These are phyloP conservation scores for Hygrophila difformis DNA, from an alignment of 257 asterid species.

Conservation along the genomic window DNA sequence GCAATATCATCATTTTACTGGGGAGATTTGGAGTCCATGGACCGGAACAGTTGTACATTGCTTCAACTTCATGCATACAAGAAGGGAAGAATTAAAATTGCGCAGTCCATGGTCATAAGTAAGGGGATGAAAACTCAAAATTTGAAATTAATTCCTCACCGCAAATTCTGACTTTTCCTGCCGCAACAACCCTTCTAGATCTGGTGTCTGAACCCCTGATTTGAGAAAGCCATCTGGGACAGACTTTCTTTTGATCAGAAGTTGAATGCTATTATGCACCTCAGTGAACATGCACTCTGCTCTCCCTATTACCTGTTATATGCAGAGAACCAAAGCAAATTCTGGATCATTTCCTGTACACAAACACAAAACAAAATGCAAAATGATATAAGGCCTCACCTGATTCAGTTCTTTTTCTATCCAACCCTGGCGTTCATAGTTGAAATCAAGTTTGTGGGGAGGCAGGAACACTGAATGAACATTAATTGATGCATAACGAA, in stretches of 20 bases:
- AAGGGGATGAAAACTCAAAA: constrained; percentile 13
- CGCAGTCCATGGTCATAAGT: background rate
- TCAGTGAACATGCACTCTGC: constrained; percentile 86
- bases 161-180: constrained; percentile 79
- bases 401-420: constrained; percentile 57
- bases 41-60: background rate
- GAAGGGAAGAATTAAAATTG: background rate
- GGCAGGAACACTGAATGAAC: constrained; percentile 91
- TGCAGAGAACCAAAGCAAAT: constrained; percentile 12
- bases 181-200: constrained; percentile 63
- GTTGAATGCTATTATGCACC: constrained; percentile 51
- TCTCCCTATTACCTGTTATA: constrained; percentile 55
- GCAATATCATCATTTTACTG: constrained; percentile 4
- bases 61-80: constrained; percentile 10
- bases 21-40: background rate
- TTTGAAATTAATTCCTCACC: constrained; percentile 33
- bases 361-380: constrained; percentile 9
- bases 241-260: constrained; percentile 35
- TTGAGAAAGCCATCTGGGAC: constrained; percentile 26
- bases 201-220: constrained; percentile 45
- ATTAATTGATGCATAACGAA: constrained; percentile 95
- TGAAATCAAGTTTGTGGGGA: constrained; percentile 78
- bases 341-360: constrained; percentile 7
- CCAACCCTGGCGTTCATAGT: constrained; percentile 82
- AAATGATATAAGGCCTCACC: constrained; percentile 33